These are phyloP conservation scores for Pseudogymnoascus sp. DNA, from an alignment of 2,329 filamentous ascomycete genomes.

Conservation along the genomic window DNA sequence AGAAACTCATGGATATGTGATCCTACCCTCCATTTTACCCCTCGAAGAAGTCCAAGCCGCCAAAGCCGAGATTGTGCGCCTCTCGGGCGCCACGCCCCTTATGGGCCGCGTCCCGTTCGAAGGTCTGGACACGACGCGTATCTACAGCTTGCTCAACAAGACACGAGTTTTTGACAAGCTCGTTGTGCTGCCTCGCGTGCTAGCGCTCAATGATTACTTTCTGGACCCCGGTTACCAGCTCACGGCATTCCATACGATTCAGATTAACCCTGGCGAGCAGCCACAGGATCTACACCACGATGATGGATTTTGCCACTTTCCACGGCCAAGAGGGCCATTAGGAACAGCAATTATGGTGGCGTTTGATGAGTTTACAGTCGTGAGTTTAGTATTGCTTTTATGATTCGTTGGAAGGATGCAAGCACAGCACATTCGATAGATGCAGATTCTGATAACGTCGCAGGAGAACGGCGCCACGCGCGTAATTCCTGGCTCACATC, in stretches of 20 bases:
- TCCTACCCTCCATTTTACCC: conserved; percentile 30
- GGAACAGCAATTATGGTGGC: conserved; percentile 28
- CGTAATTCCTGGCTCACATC: conserved; percentile 26
- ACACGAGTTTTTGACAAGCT: conserved; percentile 33
- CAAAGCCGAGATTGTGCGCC: conserved; percentile 29
- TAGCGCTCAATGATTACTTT: conserved; percentile 35
- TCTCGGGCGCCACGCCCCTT: conserved; percentile 28
- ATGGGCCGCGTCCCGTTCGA: conserved; percentile 32
- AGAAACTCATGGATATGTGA: conserved; percentile 31
- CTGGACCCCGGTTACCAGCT: conserved; percentile 32
- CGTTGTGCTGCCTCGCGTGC: conserved; percentile 30
- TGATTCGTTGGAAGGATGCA: neutral
- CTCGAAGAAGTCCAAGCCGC: conserved; percentile 28
- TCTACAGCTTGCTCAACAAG: conserved; percentile 35
- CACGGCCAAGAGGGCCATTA: conserved; percentile 26
- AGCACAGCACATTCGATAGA: neutral
- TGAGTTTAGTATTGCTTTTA: neutral
- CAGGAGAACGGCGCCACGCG: conserved; percentile 25
- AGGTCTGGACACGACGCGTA: conserved; percentile 31
- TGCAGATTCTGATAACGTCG: neutral
- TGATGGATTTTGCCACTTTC: conserved; percentile 26
- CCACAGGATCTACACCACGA: conserved; percentile 32
- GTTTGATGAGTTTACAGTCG: conserved; percentile 26
- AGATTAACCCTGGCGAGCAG: conserved; percentile 31
- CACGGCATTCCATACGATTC: conserved; percentile 32